phyloP scores from a whole-genome alignment of 768 basidiomycete genomes.

The Zangia roseola region DNA sequence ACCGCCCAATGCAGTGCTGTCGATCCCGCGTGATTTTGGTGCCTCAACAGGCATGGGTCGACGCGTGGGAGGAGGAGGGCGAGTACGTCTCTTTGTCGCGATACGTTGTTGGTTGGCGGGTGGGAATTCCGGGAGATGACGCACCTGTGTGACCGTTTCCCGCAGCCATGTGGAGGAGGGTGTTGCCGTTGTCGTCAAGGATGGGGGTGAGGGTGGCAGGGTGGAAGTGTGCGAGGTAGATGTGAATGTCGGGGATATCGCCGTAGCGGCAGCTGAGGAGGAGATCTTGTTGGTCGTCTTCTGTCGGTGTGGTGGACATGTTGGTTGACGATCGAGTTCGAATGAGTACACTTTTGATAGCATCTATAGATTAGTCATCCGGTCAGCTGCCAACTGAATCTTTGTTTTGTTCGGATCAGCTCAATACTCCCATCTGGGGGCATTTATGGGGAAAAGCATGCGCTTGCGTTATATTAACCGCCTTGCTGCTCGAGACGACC shows the following conservation, averaged over 20 bases:
- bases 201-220: slow-evolving; percentile 43
- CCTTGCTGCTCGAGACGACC: background rate
- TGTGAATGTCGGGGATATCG: slow-evolving; percentile 74
- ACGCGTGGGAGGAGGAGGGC: slow-evolving; percentile 67
- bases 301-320: slow-evolving; percentile 30
- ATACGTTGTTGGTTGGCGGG: slow-evolving; percentile 40
- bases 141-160: slow-evolving; percentile 89
- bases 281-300: slow-evolving; percentile 67
- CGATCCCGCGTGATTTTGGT: slow-evolving; percentile 69
- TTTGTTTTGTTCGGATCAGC: background rate
- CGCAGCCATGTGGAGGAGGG: slow-evolving; percentile 79
- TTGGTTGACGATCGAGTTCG: too few relatives aligned
- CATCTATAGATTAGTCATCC: too few relatives aligned
- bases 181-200: slow-evolving; percentile 78
- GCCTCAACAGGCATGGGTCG: slow-evolving; percentile 51
- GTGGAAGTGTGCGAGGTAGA: slow-evolving; percentile 63
- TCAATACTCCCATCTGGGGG: too few relatives aligned
- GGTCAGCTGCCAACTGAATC: too few relatives aligned
- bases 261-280: slow-evolving; percentile 87
- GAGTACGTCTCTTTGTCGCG: slow-evolving; percentile 63
- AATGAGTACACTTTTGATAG: too few relatives aligned
- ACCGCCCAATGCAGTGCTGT: slow-evolving; percentile 93
- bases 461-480: too few relatives aligned
- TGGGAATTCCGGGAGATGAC: slow-evolving; percentile 14
- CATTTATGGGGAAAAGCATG: too few relatives aligned